phyloP scores from a whole-genome alignment of 768 basidiomycete species.

The Rhodotorula taiwanensis region DNA sequence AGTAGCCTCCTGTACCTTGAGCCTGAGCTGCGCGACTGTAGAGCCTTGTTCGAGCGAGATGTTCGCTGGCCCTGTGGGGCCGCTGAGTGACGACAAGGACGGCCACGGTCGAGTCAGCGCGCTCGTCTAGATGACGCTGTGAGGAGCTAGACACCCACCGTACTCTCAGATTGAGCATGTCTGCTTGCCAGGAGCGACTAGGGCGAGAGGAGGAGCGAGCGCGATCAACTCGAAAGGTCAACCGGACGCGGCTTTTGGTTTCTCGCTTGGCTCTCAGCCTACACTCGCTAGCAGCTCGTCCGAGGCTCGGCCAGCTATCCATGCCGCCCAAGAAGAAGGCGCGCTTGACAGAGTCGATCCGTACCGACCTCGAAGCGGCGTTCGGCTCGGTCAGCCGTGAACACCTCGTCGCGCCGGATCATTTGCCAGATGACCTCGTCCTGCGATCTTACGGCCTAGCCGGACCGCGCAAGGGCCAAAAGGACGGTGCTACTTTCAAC shows the following conservation, averaged over 20 bases:
- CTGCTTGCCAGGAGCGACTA: too few species aligned
- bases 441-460: constrained; percentile 23
- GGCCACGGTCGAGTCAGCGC: too few species aligned
- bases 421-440: constrained; percentile 7
- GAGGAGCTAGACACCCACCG: not conserved
- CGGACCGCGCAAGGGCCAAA: not conserved
- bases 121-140: not conserved
- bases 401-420: constrained; percentile 9
- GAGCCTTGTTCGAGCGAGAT: constrained; percentile 56
- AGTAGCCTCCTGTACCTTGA: constrained; percentile 59
- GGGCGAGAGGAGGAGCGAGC: too few species aligned
- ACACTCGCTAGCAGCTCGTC: too few species aligned
- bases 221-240: too few species aligned
- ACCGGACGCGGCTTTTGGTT: too few species aligned
- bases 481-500: not conserved
- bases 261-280: too few species aligned
- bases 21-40: constrained; percentile 69
- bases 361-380: constrained; percentile 1
- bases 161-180: too few species aligned
- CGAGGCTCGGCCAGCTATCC: too few species aligned
- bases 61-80: constrained; percentile 51
- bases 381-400: not conserved
- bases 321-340: constrained; percentile 14
- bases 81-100: not conserved
- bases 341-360: not conserved